Evolutionary conservation across 352 stramenopile genomes (phyloP).

Genomic region (Globisporangium okanoganense): DNA sequence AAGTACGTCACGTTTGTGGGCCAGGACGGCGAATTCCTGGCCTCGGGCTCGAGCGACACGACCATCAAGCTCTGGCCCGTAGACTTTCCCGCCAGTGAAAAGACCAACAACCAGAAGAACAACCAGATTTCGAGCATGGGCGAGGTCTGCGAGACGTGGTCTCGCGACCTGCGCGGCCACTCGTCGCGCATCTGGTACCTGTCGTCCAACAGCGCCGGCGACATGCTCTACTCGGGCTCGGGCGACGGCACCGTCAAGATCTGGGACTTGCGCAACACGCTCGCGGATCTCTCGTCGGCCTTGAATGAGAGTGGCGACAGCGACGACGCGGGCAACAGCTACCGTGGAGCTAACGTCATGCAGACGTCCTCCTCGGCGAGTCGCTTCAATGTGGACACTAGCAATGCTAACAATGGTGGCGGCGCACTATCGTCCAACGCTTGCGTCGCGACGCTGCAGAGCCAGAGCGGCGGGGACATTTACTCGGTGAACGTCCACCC

Average conservation of each 20-base stretch:
- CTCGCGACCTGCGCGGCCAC: conserved; percentile 64
- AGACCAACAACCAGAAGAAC: neutral
- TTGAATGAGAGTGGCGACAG: conserved; percentile 34
- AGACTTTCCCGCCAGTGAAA: conserved; percentile 31
- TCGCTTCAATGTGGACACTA: neutral
- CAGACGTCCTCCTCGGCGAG: conserved; percentile 21
- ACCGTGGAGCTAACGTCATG: conserved; percentile 27
- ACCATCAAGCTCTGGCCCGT: conserved; percentile 85
- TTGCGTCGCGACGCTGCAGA: conserved; percentile 53
- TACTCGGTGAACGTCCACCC: conserved; percentile 86
- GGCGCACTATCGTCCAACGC: conserved; percentile 40
- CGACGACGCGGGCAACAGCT: conserved; percentile 33
- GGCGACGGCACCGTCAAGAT: conserved; percentile 85
- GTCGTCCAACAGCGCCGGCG: conserved; percentile 50
- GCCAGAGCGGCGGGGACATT: conserved; percentile 50
- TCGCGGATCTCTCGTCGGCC: conserved; percentile 28
- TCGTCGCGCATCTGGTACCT: conserved; percentile 86
- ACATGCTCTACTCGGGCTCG: conserved; percentile 73
- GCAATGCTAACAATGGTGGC: neutral
- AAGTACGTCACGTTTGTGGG: conserved; percentile 88
- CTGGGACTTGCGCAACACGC: conserved; percentile 71
- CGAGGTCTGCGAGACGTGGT: conserved; percentile 49
- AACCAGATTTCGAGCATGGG: conserved; percentile 21
- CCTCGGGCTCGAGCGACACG: conserved; percentile 82
- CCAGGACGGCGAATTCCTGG: conserved; percentile 77